Conservation (phyloP, 306 rosid genomes). For the Dicorynia guianensis region DNA sequence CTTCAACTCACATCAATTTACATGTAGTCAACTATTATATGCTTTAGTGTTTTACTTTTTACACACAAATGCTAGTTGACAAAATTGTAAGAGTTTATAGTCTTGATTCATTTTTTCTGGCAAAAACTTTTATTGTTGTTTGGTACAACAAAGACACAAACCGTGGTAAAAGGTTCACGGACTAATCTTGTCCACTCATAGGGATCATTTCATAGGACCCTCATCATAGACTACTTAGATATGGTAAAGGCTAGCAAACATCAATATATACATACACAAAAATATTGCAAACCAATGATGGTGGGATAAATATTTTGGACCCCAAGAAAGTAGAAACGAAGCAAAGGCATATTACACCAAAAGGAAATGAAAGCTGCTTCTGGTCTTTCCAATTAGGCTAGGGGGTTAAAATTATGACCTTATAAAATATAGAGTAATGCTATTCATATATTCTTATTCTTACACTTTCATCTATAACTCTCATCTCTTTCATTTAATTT, state of each 20-base stretch:
- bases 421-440: no score
- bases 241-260: background rate
- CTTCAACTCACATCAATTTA: no score
- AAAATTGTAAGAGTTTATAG: no score
- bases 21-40: no score
- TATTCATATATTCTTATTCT: no score
- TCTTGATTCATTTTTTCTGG: background rate
- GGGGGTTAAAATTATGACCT: background rate
- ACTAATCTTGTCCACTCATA: conserved; percentile 16
- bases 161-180: conserved; percentile 6
- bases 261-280: background rate
- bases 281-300: conserved; percentile 13
- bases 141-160: conserved; percentile 14
- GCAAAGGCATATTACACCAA: background rate
- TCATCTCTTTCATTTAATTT: no score
- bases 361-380: background rate
- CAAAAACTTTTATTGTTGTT: background rate
- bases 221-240: conserved; percentile 14
- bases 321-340: background rate
- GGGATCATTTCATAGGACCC: conserved; percentile 30
- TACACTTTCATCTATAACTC: no score
- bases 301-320: background rate
- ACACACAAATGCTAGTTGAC: no score
- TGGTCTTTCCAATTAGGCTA: conserved; percentile 14
- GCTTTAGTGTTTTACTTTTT: no score